Conservation (phyloP, 768 basidiomycete genomes). For the Lactifluus echinatus region DNA sequence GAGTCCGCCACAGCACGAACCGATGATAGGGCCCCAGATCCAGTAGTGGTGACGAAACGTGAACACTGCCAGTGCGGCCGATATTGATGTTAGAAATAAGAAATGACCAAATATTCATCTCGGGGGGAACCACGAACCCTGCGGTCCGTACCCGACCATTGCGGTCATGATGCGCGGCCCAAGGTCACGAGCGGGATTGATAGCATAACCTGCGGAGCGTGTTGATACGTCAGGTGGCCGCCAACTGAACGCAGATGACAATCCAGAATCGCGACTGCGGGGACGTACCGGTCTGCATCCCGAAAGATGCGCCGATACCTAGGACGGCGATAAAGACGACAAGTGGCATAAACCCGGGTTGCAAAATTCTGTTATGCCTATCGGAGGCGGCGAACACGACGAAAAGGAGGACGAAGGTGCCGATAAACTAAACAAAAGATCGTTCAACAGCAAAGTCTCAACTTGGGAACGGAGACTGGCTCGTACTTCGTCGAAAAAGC, state of each 20-base stretch:
- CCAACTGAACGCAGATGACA: neutral
- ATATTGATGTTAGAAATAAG: too few species aligned
- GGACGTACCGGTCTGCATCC: constrained; percentile 44
- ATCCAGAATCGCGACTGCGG: too few species aligned
- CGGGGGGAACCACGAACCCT: constrained; percentile 30
- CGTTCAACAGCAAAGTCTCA: neutral
- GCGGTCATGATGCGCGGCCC: constrained; percentile 61
- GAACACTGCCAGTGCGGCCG: constrained; percentile 34
- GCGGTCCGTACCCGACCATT: constrained; percentile 63
- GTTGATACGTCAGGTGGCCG: neutral
- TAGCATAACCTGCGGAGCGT: constrained; percentile 44
- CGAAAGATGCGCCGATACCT: constrained; percentile 48
- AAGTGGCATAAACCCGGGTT: constrained; percentile 45
- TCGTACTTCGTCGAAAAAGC: constrained; percentile 39
- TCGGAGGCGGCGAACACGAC: constrained; percentile 49
- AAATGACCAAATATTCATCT: too few species aligned
- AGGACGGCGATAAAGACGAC: constrained; percentile 47
- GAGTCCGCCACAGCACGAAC: constrained; percentile 50
- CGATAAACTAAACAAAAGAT: constrained; percentile 37
- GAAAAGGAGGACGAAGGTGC: constrained; percentile 46
- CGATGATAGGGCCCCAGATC: constrained; percentile 61
- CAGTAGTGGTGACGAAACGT: constrained; percentile 53
- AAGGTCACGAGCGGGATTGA: constrained; percentile 67
- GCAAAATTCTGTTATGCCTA: constrained; percentile 39
- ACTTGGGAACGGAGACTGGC: neutral